Conservation (phyloP, 106 monocot species). For the Triglochin maritima region DNA sequence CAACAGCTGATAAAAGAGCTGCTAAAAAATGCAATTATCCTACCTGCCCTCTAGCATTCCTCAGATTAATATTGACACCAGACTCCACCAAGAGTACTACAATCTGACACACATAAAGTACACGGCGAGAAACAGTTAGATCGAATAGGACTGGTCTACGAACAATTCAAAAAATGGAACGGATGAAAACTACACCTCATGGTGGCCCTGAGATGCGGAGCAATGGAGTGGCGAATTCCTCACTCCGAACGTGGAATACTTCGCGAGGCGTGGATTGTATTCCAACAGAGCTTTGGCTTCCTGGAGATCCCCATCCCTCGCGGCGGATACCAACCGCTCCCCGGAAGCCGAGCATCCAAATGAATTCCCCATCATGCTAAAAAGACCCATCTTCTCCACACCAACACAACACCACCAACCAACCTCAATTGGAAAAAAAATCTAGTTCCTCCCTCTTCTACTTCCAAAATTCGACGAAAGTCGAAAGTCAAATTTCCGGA, state of each 20-base stretch:
- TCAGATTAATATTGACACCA: conserved; percentile 53
- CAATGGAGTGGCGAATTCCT: conserved; percentile 90
- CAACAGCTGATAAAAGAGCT: background rate
- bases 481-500: background rate
- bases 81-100: conserved; percentile 50
- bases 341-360: conserved; percentile 96
- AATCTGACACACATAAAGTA: conserved; percentile 21
- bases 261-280: conserved; percentile 80
- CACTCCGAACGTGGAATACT: conserved; percentile 91
- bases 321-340: conserved; percentile 88
- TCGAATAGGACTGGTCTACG: no score
- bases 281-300: conserved; percentile 91
- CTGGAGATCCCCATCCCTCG: conserved; percentile 89
- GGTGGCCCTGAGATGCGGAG: conserved; percentile 88
- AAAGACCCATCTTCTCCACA: conserved; percentile 46
- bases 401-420: background rate
- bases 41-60: conserved; percentile 59
- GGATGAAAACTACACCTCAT: conserved; percentile 38
- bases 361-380: conserved; percentile 91
- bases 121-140: no score
- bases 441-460: background rate
- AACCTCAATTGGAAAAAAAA: background rate
- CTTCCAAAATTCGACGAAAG: background rate
- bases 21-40: conserved; percentile 1
- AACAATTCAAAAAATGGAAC: background rate